Evolutionary conservation across 75 land plant genomes (phyloP), one percentile per base, ranked within the genome.

Genomic region (Adiantum capillusveneris): DNA sequence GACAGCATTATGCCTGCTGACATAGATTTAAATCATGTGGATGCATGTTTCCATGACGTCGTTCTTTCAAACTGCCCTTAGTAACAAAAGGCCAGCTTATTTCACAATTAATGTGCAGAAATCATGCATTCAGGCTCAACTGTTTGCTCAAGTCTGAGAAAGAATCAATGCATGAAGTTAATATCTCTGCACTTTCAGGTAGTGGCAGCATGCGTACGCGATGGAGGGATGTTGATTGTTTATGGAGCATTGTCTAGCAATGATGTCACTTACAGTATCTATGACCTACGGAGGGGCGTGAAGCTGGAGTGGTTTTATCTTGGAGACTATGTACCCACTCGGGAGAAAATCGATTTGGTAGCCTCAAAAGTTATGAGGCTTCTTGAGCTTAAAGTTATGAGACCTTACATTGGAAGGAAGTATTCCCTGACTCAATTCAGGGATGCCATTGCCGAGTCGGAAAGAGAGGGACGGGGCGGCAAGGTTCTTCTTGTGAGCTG

Each of bases 161-260:
- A n/a, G n/a, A n/a, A n/a, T n/a, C n/a, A n/a, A n/a, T n/a, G n/a
- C n/a, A n/a, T n/a, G 42, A 9, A 39, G 21, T 17, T n/a, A n/a
- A 46, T 46, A 6, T 2, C 22, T 22, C 16, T 57, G 13, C 31
- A 18, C 5, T 2, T 31, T 19, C 59, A 65, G 68, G 50, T 39
- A 17, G 68, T 65, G 12, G 44, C 46, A 44, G 41, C 68, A 11
- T 37, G 59, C 39, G 68, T 57, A 44, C 53, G 66, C 9, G 37
- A 65, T 53, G 57, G 57, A 21, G 66, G 68, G 17, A 44, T 26
- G 48, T 43, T 57, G 48, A 25, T 65, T 56, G 68, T 57, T 25
- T 65, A 65, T 36, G 68, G 59, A 12, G 58, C 59, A 1, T 11
- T 65, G 21, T 54, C 48, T 21, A 31, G 68, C 25, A 44, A 42